Base-by-base conservation (phyloP, 2,329 filamentous ascomycete species). In the Neurospora sp. region DNA sequence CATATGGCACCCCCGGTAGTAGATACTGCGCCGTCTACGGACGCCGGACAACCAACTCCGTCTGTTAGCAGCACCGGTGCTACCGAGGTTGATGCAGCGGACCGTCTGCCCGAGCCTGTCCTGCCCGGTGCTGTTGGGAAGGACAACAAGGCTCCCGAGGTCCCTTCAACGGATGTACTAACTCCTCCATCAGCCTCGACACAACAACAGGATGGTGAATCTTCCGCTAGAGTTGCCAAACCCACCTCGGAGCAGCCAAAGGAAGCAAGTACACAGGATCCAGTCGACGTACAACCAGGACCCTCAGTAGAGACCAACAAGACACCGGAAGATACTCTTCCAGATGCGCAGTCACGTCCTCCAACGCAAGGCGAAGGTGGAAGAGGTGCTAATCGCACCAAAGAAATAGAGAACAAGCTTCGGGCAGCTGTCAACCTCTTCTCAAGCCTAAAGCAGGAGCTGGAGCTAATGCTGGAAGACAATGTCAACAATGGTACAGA, bases 391-490 rank as follows among this genome's bases (percentile, higher is more conserved):
- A 4, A n/a, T 62, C 28, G 28, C 8, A 62, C 12, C 12, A 62
- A 33, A 28, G 28, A 69, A 4, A 37, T 74, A 38, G 52, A 71
- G 11, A 17, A 68, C 17, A 73, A 70, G 40, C 43, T 74, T 62
- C 70, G 36, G 12, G 41, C 41, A 4, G 70, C 72, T 12, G 68
- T 74, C 40, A 67, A 68, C 6, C 65, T 69, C 2, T 62, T 73
- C 17, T 62, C 70, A 12, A 66, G 66, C 52, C 57, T 73, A 19
- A 71, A 74, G 36, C 65, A 69, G 4, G 69, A 73, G 8, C 71
- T 74, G 19, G 68, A 73, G 37, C 41, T n/a, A 12, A 66, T 74
- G 10, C 70, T 73, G 1, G 46, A 39, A 33, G 28, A 62, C 33
- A n/a, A n/a, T 28, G n/a, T 40, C 8, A 33, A 70, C 41, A 11